Conservation (phyloP, 225 moss, liverwort and hornwort genomes). For the Neckera pumila region DNA sequence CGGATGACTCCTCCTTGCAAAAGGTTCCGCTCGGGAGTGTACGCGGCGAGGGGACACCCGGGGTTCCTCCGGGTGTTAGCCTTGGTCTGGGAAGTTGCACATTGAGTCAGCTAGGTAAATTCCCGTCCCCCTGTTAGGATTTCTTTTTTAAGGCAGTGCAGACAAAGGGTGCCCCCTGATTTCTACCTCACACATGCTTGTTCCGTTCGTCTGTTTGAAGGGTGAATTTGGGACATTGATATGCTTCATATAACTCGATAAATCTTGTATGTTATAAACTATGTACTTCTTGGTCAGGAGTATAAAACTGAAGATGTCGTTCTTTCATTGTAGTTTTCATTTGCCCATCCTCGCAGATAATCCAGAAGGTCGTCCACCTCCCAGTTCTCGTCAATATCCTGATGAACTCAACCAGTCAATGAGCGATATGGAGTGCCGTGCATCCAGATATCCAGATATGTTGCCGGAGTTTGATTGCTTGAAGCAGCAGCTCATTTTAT, state of each 20-base stretch:
- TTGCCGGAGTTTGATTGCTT: background rate
- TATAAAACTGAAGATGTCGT: background rate
- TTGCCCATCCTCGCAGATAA: background rate
- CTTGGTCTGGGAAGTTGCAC: background rate
- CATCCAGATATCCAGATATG: background rate
- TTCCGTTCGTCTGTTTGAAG: background rate
- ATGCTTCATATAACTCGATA: background rate
- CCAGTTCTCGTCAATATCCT: background rate
- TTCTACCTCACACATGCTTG: background rate
- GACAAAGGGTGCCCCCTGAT: background rate
- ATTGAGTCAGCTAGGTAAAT: background rate
- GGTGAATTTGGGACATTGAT: background rate
- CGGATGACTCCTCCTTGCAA: background rate
- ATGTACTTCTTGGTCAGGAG: too few species aligned
- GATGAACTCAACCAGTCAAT: background rate
- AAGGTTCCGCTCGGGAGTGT: background rate
- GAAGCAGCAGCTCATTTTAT: background rate
- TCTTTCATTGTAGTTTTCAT: background rate
- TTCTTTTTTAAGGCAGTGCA: background rate
- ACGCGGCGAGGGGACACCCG: too few species aligned
- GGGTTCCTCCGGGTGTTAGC: background rate
- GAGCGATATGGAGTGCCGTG: background rate
- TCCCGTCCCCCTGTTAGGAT: background rate
- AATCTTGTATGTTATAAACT: background rate
- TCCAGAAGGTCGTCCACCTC: background rate